Conservation (phyloP, 129 eudicot species). For the Oenanthe sinensis region DNA sequence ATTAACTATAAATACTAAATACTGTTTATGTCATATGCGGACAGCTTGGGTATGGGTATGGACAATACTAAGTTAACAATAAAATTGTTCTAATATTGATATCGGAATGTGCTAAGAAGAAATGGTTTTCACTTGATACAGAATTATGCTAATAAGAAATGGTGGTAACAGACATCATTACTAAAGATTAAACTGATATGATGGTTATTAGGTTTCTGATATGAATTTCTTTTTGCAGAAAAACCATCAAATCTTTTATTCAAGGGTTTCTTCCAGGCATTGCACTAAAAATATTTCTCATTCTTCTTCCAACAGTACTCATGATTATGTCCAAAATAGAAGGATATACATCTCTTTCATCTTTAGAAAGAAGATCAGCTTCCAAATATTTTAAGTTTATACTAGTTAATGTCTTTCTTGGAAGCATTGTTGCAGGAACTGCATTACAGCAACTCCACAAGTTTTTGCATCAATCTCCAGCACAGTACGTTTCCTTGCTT, state of each 20-base stretch:
- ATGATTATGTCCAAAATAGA: slow-evolving; percentile 91
- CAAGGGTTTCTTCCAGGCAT: slow-evolving; percentile 96
- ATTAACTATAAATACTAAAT: not conserved
- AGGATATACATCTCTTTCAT: slow-evolving; percentile 67
- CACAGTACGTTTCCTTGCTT: slow-evolving; percentile 47
- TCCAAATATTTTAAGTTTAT: slow-evolving; percentile 67
- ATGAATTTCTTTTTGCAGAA: slow-evolving; percentile 33
- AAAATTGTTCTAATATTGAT: not conserved
- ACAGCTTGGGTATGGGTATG: not conserved
- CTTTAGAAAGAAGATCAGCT: slow-evolving; percentile 73
- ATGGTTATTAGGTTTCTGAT: not conserved
- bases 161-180: not conserved
- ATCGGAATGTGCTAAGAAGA: slow-evolving; percentile 5
- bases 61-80: not conserved
- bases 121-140: not conserved
- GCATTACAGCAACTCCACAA: slow-evolving; percentile 81
- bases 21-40: not conserved
- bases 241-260: slow-evolving; percentile 44
- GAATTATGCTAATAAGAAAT: not conserved
- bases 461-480: slow-evolving; percentile 60
- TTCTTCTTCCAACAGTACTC: slow-evolving; percentile 71
- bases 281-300: slow-evolving; percentile 70
- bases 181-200: not conserved
- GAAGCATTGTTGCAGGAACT: slow-evolving; percentile 80
- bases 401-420: slow-evolving; percentile 83